Percentiles rank a stretch among this genome's conserved stretches.
Evolutionary conservation across 805 yeast genomes (phyloP).

Genomic region (Sugiyamaella valdiviana): DNA sequence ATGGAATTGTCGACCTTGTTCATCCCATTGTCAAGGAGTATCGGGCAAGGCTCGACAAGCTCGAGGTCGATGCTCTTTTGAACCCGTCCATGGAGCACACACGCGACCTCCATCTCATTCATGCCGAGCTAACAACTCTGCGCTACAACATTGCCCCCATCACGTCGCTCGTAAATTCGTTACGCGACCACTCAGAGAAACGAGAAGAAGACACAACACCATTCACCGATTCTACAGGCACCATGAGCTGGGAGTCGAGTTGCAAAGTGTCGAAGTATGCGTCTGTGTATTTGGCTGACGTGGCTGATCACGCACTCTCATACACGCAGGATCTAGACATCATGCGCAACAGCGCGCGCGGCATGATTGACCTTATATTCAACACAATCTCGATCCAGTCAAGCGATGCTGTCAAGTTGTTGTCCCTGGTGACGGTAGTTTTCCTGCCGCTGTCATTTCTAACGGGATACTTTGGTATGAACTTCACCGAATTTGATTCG

Average conservation of each 20-base stretch:
- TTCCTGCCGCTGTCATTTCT: conserved; percentile 54
- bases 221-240: background rate
- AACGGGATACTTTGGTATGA: conserved; percentile 60
- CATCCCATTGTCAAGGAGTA: conserved; percentile 51
- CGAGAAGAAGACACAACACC: background rate
- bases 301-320: conserved; percentile 48
- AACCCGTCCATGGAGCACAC: conserved; percentile 48
- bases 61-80: conserved; percentile 46
- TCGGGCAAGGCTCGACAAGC: conserved; percentile 40
- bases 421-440: conserved; percentile 51
- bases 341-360: conserved; percentile 48
- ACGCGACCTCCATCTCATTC: conserved; percentile 47
- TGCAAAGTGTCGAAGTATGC: conserved; percentile 38
- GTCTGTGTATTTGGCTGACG: conserved; percentile 47
- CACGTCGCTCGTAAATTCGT: conserved; percentile 41
- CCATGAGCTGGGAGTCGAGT: conserved; percentile 4
- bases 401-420: conserved; percentile 47
- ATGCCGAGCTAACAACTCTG: conserved; percentile 46
- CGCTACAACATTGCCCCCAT: conserved; percentile 44
- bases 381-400: conserved; percentile 53
- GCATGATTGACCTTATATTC: conserved; percentile 47
- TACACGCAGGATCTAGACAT: conserved; percentile 49
- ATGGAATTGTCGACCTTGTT: conserved; percentile 48
- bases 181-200: conserved; percentile 33
- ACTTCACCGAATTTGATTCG: conserved; percentile 40